These are phyloP conservation scores for Cladosporium sp. DNA, from an alignment of 2,329 filamentous ascomycete species.

Conservation along the genomic window DNA sequence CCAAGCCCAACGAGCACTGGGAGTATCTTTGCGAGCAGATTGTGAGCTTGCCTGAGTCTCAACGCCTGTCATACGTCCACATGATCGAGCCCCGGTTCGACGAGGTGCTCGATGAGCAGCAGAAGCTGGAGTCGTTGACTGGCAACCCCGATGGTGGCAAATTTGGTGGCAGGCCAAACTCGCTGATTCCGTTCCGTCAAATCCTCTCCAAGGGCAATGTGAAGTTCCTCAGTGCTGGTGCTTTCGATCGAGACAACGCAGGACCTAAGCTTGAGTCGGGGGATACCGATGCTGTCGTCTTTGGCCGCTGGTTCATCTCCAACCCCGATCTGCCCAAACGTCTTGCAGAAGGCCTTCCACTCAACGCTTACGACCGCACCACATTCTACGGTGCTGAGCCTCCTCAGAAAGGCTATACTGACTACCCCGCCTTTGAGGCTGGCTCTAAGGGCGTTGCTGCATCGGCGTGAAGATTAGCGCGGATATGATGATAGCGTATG, in stretches of 20 bases:
- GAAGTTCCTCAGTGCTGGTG: constrained; percentile 38
- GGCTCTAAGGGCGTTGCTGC: constrained; percentile 10
- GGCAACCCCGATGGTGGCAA: constrained; percentile 14
- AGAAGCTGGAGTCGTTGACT: constrained; percentile 22
- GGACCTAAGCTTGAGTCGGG: constrained; percentile 35
- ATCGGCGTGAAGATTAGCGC: too few species aligned
- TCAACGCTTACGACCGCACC: constrained; percentile 36
- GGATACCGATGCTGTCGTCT: constrained; percentile 40
- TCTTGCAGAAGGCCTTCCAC: constrained; percentile 38
- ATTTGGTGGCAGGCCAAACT: constrained; percentile 33
- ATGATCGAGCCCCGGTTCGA: constrained; percentile 54
- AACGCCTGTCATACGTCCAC: constrained; percentile 57
- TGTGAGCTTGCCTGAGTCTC: constrained; percentile 33
- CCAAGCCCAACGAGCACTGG: constrained; percentile 59
- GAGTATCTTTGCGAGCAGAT: constrained; percentile 48
- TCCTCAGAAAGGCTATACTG: constrained; percentile 35
- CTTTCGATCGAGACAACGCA: constrained; percentile 36
- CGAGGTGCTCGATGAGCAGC: constrained; percentile 30
- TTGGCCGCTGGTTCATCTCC: constrained; percentile 46
- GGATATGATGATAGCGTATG: too few species aligned
- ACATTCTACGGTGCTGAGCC: constrained; percentile 36
- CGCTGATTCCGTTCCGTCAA: constrained; percentile 20
- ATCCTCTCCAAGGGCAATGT: constrained; percentile 25
- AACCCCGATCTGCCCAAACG: constrained; percentile 46
- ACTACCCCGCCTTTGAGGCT: constrained; percentile 31